Conservation (phyloP, 2,329 filamentous ascomycete genomes). For the Tolypocladium ophioglossoides region DNA sequence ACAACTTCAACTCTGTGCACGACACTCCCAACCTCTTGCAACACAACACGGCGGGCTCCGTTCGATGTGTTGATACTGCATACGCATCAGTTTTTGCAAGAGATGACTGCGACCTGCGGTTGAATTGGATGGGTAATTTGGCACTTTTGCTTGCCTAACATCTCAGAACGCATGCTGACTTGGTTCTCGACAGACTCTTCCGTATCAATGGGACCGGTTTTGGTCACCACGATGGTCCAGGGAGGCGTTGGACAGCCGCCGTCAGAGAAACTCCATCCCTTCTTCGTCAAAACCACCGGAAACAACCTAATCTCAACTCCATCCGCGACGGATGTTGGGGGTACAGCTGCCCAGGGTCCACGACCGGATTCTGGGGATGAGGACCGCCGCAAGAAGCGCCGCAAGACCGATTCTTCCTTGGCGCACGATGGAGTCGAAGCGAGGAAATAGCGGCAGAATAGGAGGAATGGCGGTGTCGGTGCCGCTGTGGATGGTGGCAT, state of each 20-base stretch:
- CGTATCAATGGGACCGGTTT: conserved; percentile 30
- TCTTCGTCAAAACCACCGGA: conserved; percentile 30
- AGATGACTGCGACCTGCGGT: not conserved
- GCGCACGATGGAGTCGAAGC: conserved; percentile 10
- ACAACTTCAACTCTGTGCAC: not conserved
- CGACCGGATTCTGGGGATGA: conserved; percentile 15
- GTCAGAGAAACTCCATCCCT: conserved; percentile 42
- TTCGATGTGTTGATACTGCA: not conserved
- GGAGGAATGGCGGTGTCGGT: conserved; percentile 7
- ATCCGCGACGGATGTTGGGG: not conserved
- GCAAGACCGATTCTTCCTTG: conserved; percentile 23
- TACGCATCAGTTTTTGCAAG: not conserved
- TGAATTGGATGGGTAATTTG: not conserved
- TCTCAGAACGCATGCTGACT: not conserved
- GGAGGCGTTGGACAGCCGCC: conserved; percentile 22
- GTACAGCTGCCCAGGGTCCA: conserved; percentile 1
- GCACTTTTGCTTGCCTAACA: not conserved
- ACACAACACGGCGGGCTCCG: not conserved
- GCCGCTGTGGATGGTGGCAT: conserved; percentile 5
- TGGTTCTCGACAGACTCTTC: conserved; percentile 2
- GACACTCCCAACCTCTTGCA: not conserved
- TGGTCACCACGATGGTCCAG: conserved; percentile 34
- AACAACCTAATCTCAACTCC: conserved; percentile 2
- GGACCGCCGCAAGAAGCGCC: conserved; percentile 29
- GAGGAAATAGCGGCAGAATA: conserved; percentile 17